phyloP scores from a whole-genome alignment of 768 basidiomycete species.

The Agaricus subrufescens region DNA sequence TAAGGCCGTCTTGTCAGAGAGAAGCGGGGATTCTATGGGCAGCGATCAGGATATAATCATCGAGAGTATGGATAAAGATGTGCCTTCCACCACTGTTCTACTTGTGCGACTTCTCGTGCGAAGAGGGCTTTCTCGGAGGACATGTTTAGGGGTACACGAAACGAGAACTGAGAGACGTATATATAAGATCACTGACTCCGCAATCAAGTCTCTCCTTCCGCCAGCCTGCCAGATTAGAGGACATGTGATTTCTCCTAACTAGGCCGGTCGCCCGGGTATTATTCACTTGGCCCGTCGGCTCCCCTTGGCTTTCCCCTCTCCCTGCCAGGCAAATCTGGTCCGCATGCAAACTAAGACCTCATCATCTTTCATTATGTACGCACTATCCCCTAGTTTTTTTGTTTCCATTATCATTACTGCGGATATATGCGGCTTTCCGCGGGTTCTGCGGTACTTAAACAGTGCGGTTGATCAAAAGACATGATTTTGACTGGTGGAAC shows the following conservation, averaged over 20 bases:
- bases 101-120: slow-evolving; percentile 74
- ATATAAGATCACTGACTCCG: slow-evolving; percentile 21
- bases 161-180: slow-evolving; percentile 16
- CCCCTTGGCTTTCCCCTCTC: slow-evolving; percentile 16
- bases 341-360: neutral
- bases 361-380: neutral
- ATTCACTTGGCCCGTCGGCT: slow-evolving; percentile 27
- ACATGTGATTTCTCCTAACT: slow-evolving; percentile 45
- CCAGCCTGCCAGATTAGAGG: slow-evolving; percentile 13
- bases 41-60: slow-evolving; percentile 8
- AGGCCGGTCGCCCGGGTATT: slow-evolving; percentile 15
- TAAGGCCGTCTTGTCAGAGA: slow-evolving; percentile 86
- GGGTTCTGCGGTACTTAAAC: slow-evolving; percentile 15
- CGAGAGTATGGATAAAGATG: slow-evolving; percentile 13
- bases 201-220: slow-evolving; percentile 18
- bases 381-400: slow-evolving; percentile 7
- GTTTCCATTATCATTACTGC: neutral
- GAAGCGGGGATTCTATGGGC: slow-evolving; percentile 75
- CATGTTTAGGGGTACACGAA: slow-evolving; percentile 35
- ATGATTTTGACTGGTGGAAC: too few relatives aligned
- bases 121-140: slow-evolving; percentile 65
- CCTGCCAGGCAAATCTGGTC: neutral
- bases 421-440: slow-evolving; percentile 18
- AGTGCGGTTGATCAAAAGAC: neutral
- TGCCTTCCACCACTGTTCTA: slow-evolving; percentile 94